These are phyloP conservation scores for Fusarium fujikuroi DNA, from an alignment of 2,329 filamentous ascomycete genomes.

Conservation along the genomic window DNA sequence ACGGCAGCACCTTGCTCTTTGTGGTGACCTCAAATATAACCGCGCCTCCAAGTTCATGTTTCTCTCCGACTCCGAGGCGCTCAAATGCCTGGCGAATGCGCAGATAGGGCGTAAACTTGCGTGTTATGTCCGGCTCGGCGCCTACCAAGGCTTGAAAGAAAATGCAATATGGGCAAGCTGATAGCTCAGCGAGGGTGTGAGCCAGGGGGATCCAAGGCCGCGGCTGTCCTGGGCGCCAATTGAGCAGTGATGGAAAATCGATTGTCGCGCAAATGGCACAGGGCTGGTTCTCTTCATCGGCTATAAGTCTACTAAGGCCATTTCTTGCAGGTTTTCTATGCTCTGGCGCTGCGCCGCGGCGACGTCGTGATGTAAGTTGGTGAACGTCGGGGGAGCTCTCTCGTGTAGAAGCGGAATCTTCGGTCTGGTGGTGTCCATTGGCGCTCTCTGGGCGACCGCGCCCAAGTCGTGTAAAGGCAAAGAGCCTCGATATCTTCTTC, in stretches of 20 bases:
- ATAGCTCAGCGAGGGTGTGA: slow-evolving; percentile 46
- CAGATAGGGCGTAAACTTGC: slow-evolving; percentile 53
- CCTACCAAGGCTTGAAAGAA: slow-evolving; percentile 53
- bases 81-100: slow-evolving; percentile 54
- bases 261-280: slow-evolving; percentile 50
- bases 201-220: slow-evolving; percentile 52
- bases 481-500: slow-evolving; percentile 53
- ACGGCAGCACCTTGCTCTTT: slow-evolving; percentile 50
- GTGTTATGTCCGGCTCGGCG: slow-evolving; percentile 42
- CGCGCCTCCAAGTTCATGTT: slow-evolving; percentile 50
- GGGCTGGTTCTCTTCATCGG: slow-evolving; percentile 42
- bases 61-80: slow-evolving; percentile 51
- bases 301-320: slow-evolving; percentile 45
- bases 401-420: slow-evolving; percentile 38
- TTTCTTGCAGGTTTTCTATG: slow-evolving; percentile 43
- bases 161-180: slow-evolving; percentile 52
- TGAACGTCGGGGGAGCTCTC: slow-evolving; percentile 48
- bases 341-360: slow-evolving; percentile 35
- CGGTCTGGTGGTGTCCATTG: slow-evolving; percentile 29
- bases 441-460: slow-evolving; percentile 42
- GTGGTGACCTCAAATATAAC: slow-evolving; percentile 52
- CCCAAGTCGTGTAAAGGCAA: slow-evolving; percentile 48
- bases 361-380: slow-evolving; percentile 49
- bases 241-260: slow-evolving; percentile 51
- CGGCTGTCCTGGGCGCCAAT: slow-evolving; percentile 51